These are phyloP conservation scores for Suaeda aralocaspica DNA, from an alignment of 148 eudicot species.

Conservation along the genomic window DNA sequence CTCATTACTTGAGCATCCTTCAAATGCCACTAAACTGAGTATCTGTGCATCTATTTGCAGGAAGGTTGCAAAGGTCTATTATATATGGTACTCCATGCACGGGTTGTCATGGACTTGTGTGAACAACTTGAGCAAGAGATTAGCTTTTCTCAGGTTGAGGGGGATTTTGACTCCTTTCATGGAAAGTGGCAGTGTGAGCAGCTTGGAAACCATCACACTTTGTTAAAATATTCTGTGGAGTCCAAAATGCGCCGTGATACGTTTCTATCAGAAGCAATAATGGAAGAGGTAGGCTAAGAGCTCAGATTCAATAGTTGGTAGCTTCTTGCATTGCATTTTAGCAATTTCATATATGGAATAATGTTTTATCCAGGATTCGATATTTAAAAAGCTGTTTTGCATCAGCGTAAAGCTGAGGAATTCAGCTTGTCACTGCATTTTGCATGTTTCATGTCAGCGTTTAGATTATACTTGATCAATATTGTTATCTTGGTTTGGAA, in stretches of 20 bases:
- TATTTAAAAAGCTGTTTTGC: not conserved
- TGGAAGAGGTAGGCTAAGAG: slow-evolving; percentile 80
- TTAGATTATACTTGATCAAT: not conserved
- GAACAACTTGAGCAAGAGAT: slow-evolving; percentile 80
- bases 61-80: slow-evolving; percentile 98
- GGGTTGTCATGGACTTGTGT: slow-evolving; percentile 82
- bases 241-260: slow-evolving; percentile 88
- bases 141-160: slow-evolving; percentile 91
- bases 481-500: not conserved
- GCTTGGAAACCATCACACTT: slow-evolving; percentile 88
- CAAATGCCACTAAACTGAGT: slow-evolving; percentile 3
- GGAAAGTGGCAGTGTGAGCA: slow-evolving; percentile 97
- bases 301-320: slow-evolving; percentile 5
- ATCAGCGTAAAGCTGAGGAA: not conserved
- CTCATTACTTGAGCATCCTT: not conserved
- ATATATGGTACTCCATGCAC: slow-evolving; percentile 98
- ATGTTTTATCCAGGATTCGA: not conserved
- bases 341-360: not conserved
- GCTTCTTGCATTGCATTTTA: slow-evolving; percentile 10
- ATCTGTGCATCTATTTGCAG: slow-evolving; percentile 33
- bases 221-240: slow-evolving; percentile 85
- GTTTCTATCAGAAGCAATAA: slow-evolving; percentile 82
- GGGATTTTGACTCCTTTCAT: slow-evolving; percentile 81
- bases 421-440: not conserved
- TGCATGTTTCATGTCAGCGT: not conserved